A percentile compares a stretch with the other conserved stretches of the same genome.
Evolutionary conservation across 140 eudicot genomes (phyloP).

Genomic region (Ambrosia hybrid): DNA sequence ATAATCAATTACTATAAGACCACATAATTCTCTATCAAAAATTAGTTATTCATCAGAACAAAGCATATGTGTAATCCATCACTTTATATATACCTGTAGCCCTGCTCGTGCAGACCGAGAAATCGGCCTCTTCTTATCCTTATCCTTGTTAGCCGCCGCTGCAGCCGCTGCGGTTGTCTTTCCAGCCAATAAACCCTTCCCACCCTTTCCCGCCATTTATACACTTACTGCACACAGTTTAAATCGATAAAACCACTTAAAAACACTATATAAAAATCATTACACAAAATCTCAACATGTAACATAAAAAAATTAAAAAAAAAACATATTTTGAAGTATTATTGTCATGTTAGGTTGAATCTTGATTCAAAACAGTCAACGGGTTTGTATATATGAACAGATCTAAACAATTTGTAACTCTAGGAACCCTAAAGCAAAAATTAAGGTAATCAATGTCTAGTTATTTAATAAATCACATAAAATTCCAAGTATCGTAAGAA

Average conservation of each 20-base stretch:
- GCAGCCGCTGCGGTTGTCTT: slow-evolving; percentile 72
- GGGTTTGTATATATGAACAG: slow-evolving; percentile 24
- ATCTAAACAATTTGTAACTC: slow-evolving; percentile 12
- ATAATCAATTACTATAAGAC: too few species aligned
- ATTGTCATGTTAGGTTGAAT: background rate
- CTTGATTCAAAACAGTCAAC: slow-evolving; percentile 4
- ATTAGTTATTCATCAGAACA: slow-evolving; percentile 3
- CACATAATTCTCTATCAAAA: too few species aligned
- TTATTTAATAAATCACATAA: slow-evolving; percentile 10
- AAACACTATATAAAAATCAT: too few species aligned
- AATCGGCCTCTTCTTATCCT: slow-evolving; percentile 74
- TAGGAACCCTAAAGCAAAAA: slow-evolving; percentile 22
- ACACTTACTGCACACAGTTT: slow-evolving; percentile 13
- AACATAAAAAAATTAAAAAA: background rate
- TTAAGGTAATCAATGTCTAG: background rate
- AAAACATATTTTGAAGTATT: background rate
- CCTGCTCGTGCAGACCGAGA: slow-evolving; percentile 86
- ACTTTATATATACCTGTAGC: slow-evolving; percentile 54
- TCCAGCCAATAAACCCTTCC: slow-evolving; percentile 84
- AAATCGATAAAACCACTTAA: background rate
- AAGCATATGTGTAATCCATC: background rate
- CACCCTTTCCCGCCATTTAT: slow-evolving; percentile 93
- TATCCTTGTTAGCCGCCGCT: slow-evolving; percentile 78
- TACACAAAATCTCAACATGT: background rate
- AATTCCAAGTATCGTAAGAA: background rate